Base-by-base conservation (phyloP, 2,329 filamentous ascomycete genomes). In the Fusarium musae region DNA sequence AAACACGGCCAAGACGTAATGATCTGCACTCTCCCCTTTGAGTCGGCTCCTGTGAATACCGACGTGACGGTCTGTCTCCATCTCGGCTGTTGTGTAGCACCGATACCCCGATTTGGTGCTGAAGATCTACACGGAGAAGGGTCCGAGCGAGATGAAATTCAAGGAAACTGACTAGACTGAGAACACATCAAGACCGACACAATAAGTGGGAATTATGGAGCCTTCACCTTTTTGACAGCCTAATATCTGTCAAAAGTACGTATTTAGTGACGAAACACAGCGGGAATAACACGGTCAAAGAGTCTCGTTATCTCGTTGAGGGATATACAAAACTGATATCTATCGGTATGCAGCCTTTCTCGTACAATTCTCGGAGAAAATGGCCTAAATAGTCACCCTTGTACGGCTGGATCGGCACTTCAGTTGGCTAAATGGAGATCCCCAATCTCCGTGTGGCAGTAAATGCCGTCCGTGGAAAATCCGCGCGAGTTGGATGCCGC, bases 201-300 rank as follows among this genome's bases (percentile, higher is more conserved):
- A 21, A 36, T 16, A 21, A 36, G 23, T 37, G n/a, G 17, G 2
- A 53, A 28, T 21, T 37, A 21, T 26, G 49, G 47, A 26, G 12
- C 17, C 9, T 3, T 12, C 17, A 3, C 5, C 12, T 1, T 0
- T 26, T 36, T 10, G 2, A 19, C 9, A 1, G 30, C 7, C 30
- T 23, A 13, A 19, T 19, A 23, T 13, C 3, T 12, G 2, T 32
- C 11, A 34, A 8, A 12, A 10, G 2, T 34, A 34, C n/a, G n/a
- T 52, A 34, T 52, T 34, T 8, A 10, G 16, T 19, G 0, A 10
- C 12, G 17, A 19, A 19, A 15, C 2, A 1, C 8, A 19, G 3
- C 16, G 47, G 30, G 30, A 23, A 15, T 34, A 34, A 10, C 12
- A 11, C 30, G 21, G n/a, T 15, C 2, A 5, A 34, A 8, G 4